These are phyloP conservation scores for Candida sojae DNA, from an alignment of 1,139 yeast species.

Conservation along the genomic window DNA sequence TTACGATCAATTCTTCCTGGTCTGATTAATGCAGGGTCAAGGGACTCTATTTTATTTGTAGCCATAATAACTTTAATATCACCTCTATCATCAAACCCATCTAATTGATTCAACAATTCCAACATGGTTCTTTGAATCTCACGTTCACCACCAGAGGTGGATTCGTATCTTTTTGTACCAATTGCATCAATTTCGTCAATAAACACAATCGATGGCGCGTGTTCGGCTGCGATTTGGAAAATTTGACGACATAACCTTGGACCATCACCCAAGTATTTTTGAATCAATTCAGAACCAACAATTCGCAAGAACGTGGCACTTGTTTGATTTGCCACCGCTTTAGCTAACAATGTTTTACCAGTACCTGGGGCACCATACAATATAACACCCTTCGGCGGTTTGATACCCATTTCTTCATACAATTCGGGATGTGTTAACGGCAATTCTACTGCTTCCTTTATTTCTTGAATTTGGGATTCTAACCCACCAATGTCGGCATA, in stretches of 20 bases:
- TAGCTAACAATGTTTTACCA: conserved; percentile 94
- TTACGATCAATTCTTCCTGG: conserved; percentile 99
- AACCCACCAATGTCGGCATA: conserved; percentile 98
- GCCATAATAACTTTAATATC: conserved; percentile 99
- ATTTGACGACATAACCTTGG: conserved; percentile 94
- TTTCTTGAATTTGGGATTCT: conserved; percentile 95
- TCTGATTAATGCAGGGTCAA: conserved; percentile 97
- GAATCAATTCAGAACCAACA: conserved; percentile 96
- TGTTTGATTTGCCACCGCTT: conserved; percentile 98
- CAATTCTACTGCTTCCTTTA: conserved; percentile 95
- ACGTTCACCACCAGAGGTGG: conserved; percentile 95
- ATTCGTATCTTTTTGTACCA: conserved; percentile 96
- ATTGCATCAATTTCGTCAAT: conserved; percentile 99
- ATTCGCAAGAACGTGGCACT: conserved; percentile 95
- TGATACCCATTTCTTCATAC: conserved; percentile 98
- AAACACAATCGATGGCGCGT: conserved; percentile 96
- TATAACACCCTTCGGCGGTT: conserved; percentile 98
- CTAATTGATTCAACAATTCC: conserved; percentile 93
- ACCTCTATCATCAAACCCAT: conserved; percentile 98
- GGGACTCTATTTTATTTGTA: conserved; percentile 90
- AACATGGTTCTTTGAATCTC: conserved; percentile 99
- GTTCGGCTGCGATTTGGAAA: conserved; percentile 95
- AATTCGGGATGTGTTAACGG: conserved; percentile 97
- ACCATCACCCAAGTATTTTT: conserved; percentile 97
- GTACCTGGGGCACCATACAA: conserved; percentile 99